Conservation (phyloP, 2,329 filamentous ascomycete genomes). For the Pyricularia grisea region DNA sequence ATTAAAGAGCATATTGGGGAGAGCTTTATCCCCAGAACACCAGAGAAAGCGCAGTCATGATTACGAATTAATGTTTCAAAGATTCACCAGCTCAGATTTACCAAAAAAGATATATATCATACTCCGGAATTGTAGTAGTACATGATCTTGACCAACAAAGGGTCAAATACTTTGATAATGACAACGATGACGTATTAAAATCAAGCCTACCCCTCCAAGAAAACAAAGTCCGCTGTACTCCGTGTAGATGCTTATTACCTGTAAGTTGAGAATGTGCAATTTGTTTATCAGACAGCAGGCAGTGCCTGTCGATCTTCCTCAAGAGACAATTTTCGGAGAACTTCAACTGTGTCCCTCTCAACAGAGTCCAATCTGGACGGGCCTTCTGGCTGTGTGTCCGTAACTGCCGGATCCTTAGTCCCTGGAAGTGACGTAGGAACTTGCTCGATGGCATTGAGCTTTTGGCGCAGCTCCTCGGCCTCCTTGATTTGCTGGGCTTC, state of each 20-base stretch:
- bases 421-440: conserved; percentile 14
- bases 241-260: neutral
- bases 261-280: neutral
- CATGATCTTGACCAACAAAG: neutral
- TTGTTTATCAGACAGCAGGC: conserved; percentile 6
- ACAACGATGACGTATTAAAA: neutral
- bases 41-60: neutral
- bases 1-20: neutral
- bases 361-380: neutral
- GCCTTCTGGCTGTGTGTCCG: neutral
- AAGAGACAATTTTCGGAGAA: conserved; percentile 25
- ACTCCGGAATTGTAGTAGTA: neutral
- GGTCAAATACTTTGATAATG: neutral
- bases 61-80: neutral
- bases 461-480: conserved; percentile 35
- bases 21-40: neutral
- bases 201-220: neutral
- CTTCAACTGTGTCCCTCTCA: conserved; percentile 7
- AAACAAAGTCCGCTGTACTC: neutral
- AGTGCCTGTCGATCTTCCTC: conserved; percentile 17
- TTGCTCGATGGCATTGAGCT: conserved; percentile 40
- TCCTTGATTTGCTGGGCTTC: conserved; percentile 25
- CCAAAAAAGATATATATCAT: neutral
- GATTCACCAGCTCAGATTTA: neutral
- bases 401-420: conserved; percentile 11